Base-by-base conservation (phyloP, 164 flowering plant species). In the Sextonia rubra region DNA sequence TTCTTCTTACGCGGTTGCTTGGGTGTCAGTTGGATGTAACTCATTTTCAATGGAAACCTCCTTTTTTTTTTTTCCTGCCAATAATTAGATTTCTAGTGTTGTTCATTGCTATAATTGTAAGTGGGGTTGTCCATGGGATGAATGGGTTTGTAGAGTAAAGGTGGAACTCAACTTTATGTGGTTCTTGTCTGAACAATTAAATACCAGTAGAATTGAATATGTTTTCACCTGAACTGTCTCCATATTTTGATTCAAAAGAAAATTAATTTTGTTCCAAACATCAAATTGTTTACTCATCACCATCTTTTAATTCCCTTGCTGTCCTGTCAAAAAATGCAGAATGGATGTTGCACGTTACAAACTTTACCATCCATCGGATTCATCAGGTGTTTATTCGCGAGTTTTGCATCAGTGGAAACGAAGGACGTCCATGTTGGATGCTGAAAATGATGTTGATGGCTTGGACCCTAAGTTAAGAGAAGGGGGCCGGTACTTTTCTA, bases 331-430 rank as follows among this genome's bases (percentile, higher is more conserved):
- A 66, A 70, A 75, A 30, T 85, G 84, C 86, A 93, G 98, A 77
- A 89, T 93, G 96, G 93, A 95, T 80, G 82, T 95, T 75, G 90
- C 94, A 0, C 87, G 91, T 15, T 91, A 91, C 81, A 91, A 82
- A 80, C 79, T 78, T 72, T 30, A 72, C 66, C 72, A 79, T 72
- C 69, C 82, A 24, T 63, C 56, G 8, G 80, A 76, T 63, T 8
- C 44, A 17, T 82, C 81, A 68, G 85, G 79, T 20, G 26, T 37
- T 49, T 60, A 71, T 62, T 66, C 64, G 55, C 77, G 70, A 37
- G 76, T 64, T 47, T 67, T 73, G 14, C 72, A 74, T 71, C 52
- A 73, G 60, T 64, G 75, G 80, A 82, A 73, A 72, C 60, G 61
- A 60, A 77, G 73, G 64, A 74, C 71, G 78, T 82, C 82, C 17